phyloP scores from a whole-genome alignment of 768 basidiomycete genomes.

The Suillus clintonianus region DNA sequence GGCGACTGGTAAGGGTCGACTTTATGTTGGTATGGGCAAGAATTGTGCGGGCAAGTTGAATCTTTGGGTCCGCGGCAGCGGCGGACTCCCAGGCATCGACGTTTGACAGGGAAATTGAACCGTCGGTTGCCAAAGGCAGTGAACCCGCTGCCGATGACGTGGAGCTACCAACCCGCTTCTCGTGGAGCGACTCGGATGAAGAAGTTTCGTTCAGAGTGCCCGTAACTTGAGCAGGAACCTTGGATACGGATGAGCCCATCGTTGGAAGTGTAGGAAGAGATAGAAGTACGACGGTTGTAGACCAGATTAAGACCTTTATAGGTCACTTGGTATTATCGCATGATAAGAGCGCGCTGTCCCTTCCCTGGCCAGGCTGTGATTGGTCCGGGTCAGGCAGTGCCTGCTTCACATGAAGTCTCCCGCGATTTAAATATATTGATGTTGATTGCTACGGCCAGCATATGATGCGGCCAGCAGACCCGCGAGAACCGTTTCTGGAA shows the following conservation, averaged over 20 bases:
- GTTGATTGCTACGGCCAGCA: too few species aligned
- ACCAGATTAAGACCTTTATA: neutral
- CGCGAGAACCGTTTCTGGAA: neutral
- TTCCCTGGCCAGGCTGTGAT: neutral
- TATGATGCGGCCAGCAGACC: too few species aligned
- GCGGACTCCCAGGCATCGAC: conserved; percentile 69
- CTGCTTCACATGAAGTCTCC: too few species aligned
- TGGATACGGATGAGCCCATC: conserved; percentile 30
- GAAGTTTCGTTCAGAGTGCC: neutral
- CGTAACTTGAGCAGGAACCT: conserved; percentile 18
- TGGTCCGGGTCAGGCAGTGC: neutral
- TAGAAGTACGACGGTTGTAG: neutral
- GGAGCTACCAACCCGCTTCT: conserved; percentile 18
- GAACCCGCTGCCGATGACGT: neutral
- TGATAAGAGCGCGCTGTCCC: neutral
- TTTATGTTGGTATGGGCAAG: conserved; percentile 69
- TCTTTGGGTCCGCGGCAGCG: conserved; percentile 56
- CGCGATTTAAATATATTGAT: too few species aligned
- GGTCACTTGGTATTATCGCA: neutral
- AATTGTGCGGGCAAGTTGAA: conserved; percentile 74
- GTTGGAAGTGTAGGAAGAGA: neutral
- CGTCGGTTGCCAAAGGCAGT: conserved; percentile 49
- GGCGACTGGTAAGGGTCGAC: conserved; percentile 61
- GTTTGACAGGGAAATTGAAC: conserved; percentile 59
- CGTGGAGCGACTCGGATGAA: conserved; percentile 25